Base-by-base conservation (phyloP, 192 early-diverging fungal species). In the Coemansia erecta region DNA sequence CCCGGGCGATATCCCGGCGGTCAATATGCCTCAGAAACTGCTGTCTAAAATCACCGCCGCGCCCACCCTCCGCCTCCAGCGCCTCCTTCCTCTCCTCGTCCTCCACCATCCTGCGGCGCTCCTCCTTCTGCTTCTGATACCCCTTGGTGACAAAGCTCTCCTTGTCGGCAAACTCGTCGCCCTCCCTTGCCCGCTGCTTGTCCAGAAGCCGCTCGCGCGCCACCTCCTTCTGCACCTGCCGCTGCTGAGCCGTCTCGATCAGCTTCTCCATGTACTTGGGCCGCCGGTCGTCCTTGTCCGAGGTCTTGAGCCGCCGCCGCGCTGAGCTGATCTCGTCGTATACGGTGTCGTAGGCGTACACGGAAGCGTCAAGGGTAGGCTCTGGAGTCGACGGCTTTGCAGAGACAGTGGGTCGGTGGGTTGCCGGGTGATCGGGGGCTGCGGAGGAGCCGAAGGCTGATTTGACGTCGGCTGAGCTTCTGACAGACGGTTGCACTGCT, bases 1-100 rank as follows among this genome's bases (percentile, higher is more conserved):
- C 41, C 53, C 12, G 21, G 45, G 45, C 40, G 45, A 81, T 66
- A 58, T 85, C 92, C 33, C 85, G 83, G 9, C 83, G 70, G 19
- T 86, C 74, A 1, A 85, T 84, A 59, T 85, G 72, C n/a, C 68
- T 58, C 53, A 74, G 37, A 22, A 64, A 58, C 8, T 48, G 55
- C 10, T 59, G 56, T 12, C 68, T 68, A 50, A 74, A 68, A 23
- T 65, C 66, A 26, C 58, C n/a, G n/a, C 48, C 0, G 51, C 12
- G 11, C 28, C 55, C 47, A 39, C 24, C 26, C 14, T 56, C 18
- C 11, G 56, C 37, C 21, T 73, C 54, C 44, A 61, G 37, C 26
- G 19, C 39, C 4, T 73, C 71, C 18, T 42, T 50, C 43, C 17
- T 35, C 12, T 77, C 61, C 42, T 77, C 74, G 8, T 77, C 68